Conservation (phyloP, 805 yeast species). For the Ogataea philodendri region DNA sequence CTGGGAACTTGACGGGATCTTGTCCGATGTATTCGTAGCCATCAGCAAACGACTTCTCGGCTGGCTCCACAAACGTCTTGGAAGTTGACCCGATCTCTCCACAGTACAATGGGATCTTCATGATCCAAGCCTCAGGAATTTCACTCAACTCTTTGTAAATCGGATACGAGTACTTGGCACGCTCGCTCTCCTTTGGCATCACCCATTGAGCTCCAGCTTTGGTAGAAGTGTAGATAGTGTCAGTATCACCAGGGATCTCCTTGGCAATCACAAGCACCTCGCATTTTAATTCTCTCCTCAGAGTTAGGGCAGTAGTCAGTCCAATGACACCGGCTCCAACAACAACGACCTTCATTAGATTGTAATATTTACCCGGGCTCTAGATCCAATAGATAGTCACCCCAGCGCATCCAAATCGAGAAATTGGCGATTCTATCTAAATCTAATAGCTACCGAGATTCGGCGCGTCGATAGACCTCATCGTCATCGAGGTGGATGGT, state of each 20-base stretch:
- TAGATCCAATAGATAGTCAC: too few species aligned
- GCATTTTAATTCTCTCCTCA: slow-evolving; percentile 35
- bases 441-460: too few species aligned
- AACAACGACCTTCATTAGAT: slow-evolving; percentile 34
- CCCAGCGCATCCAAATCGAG: too few species aligned
- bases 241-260: slow-evolving; percentile 57
- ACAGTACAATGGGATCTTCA: slow-evolving; percentile 23
- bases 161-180: slow-evolving; percentile 37
- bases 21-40: slow-evolving; percentile 35
- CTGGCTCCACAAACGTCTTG: too few species aligned
- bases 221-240: slow-evolving; percentile 54
- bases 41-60: slow-evolving; percentile 37
- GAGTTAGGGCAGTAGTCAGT: slow-evolving; percentile 44
- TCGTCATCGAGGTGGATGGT: too few species aligned
- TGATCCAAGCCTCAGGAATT: slow-evolving; percentile 38
- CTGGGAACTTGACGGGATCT: slow-evolving; percentile 34
- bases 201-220: slow-evolving; percentile 73
- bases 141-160: slow-evolving; percentile 36
- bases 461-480: slow-evolving; percentile 13
- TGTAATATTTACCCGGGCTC: too few species aligned
- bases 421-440: neutral
- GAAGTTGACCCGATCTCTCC: slow-evolving; percentile 23
- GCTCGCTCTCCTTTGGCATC: slow-evolving; percentile 41
- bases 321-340: slow-evolving; percentile 60
- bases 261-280: slow-evolving; percentile 41